Evolutionary conservation across 257 asterid species (phyloP).

Genomic region (Coffea canephora): DNA sequence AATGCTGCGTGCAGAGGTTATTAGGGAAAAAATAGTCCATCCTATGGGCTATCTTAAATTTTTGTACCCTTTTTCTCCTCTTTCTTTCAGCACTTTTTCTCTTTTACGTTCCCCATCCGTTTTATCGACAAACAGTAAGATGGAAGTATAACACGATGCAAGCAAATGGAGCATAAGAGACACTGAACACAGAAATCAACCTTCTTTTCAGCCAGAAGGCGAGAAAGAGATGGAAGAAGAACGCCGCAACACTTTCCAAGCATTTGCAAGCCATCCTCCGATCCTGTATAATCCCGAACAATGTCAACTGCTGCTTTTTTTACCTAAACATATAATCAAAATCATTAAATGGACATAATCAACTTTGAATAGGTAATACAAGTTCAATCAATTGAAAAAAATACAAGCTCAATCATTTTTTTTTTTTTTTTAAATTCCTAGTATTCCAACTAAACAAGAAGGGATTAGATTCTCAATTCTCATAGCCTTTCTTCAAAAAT

Average conservation of each 20-base stretch:
- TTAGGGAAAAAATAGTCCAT: neutral
- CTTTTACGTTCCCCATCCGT: neutral
- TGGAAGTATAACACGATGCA: neutral
- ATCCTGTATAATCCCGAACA: constrained; percentile 89
- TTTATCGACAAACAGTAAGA: neutral
- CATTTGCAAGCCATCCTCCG: constrained; percentile 81
- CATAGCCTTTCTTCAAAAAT: neutral
- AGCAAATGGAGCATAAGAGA: neutral
- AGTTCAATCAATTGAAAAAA: neutral
- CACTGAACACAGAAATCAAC: constrained; percentile 21
- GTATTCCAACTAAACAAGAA: neutral
- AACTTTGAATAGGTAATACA: neutral
- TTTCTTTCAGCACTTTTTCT: neutral
- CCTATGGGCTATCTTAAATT: neutral
- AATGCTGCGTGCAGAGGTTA: too few species aligned
- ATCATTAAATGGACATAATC: neutral
- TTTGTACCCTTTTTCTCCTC: neutral
- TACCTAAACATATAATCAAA: constrained; percentile 38
- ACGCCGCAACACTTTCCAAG: constrained; percentile 52
- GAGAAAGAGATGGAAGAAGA: constrained; percentile 58
- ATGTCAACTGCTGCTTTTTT: constrained; percentile 75
- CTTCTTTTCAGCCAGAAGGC: constrained; percentile 69
- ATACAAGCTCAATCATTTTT: too few species aligned
- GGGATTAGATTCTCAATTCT: neutral
- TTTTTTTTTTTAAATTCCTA: neutral